Percentiles rank a stretch among this genome's conserved stretches.
phyloP scores from a whole-genome alignment of 805 yeast genomes.

The Candida glaebosa region DNA sequence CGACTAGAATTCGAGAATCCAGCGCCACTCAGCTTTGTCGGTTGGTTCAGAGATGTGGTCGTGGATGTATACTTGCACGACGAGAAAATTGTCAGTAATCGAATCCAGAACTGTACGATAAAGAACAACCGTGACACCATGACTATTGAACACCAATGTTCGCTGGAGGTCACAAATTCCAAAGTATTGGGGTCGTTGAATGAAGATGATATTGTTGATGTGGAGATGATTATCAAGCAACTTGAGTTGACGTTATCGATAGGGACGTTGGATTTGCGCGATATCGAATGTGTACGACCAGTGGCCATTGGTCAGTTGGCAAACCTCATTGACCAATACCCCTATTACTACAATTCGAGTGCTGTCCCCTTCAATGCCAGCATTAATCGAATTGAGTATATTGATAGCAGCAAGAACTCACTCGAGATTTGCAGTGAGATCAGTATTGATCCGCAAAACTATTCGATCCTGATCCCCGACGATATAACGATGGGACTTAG shows the following conservation, averaged over 20 bases:
- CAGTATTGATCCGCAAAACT: constrained; percentile 32
- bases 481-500: constrained; percentile 24
- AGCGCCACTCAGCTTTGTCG: not conserved
- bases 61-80: not conserved
- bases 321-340: not conserved
- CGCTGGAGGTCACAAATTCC: not conserved
- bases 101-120: not conserved
- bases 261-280: not conserved
- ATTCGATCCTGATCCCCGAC: constrained; percentile 19
- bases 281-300: not conserved
- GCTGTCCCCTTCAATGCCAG: constrained; percentile 10
- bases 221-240: not conserved
- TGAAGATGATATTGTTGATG: not conserved
- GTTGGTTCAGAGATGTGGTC: not conserved
- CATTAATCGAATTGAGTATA: constrained; percentile 16
- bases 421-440: constrained; percentile 27
- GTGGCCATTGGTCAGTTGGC: not conserved
- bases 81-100: not conserved
- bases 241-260: not conserved
- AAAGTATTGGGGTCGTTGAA: not conserved
- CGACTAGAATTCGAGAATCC: not conserved
- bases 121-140: not conserved
- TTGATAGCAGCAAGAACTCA: constrained; percentile 21
- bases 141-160: not conserved
- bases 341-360: not conserved